Percentiles rank a stretch among this genome's conserved stretches.
Conservation (phyloP, 257 asterid species). For the Nicotiana attenuata region DNA sequence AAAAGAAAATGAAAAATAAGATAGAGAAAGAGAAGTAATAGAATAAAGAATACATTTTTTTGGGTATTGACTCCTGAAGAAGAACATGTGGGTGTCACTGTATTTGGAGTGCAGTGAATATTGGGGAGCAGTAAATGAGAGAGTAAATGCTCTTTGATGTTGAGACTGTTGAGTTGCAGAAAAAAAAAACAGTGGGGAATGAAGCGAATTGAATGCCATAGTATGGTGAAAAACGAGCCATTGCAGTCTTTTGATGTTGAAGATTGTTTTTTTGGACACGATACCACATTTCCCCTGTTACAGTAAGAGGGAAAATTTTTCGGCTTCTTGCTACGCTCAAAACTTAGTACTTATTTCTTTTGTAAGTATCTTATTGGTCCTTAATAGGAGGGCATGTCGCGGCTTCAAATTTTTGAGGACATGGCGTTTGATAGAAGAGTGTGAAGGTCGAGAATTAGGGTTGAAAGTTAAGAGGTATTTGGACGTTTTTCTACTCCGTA, state of each 20-base stretch:
- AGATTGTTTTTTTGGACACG: conserved; percentile 15
- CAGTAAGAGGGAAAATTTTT: background rate
- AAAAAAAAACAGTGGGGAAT: conserved; percentile 17
- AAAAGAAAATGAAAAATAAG: background rate
- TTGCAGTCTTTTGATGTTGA: conserved; percentile 11
- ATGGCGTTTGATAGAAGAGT: no score
- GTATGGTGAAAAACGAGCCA: conserved; percentile 38
- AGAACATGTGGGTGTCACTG: conserved; percentile 24
- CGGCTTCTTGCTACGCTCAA: background rate
- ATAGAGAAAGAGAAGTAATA: background rate
- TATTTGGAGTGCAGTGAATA: conserved; percentile 10
- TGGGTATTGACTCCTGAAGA: conserved; percentile 22
- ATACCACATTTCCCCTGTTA: background rate
- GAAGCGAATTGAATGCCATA: conserved; percentile 36
- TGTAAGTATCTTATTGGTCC: background rate
- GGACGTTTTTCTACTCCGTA: no score
- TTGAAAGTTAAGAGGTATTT: no score
- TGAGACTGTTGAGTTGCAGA: conserved; percentile 13
- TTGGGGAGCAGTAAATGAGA: conserved; percentile 16
- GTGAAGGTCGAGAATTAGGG: no score
- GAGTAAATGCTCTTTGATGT: conserved; percentile 16
- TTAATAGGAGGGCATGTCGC: no score
- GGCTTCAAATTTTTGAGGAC: no score
- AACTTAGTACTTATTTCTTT: background rate
- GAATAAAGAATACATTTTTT: background rate